Base-by-base conservation (phyloP, 2,329 filamentous ascomycete genomes). In the Arthroderma sp. region DNA sequence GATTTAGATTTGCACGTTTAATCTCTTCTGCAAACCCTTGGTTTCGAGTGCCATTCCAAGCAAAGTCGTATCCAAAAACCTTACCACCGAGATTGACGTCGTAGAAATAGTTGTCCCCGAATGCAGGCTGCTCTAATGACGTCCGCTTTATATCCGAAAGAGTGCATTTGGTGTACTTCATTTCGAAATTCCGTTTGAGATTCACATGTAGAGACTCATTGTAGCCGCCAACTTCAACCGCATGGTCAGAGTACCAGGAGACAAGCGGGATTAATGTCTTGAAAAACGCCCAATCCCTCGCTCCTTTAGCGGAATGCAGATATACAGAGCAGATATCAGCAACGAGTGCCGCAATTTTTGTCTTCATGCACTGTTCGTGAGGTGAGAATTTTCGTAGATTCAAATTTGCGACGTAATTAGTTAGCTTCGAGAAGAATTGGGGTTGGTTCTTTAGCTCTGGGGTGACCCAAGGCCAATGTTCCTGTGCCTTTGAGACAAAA, bases 381-480 rank as follows among this genome's bases (percentile, higher is more conserved):
- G 60, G 53, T 3, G 61, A 49, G 5, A 78, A 72, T 34, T 72
- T 70, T 6, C 72, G 65, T 4, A 74, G 67, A 47, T 80, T 72
- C 3, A 75, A 60, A 50, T 75, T 78, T 6, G 71, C 68, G 31
- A 91, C 73, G 58, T 85, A 91, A 3, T 73, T 71, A 11, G 84
- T 75, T 11, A 94, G 72, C 45, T 78, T 77, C 36, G 77, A 71
- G 46, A 95, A 74, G 55, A 94, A 89, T 0, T 71, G 69, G 0
- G 75, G 73, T 55, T 94, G 83, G 47, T 80, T 80, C 49, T 83
- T 78, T 32, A 94, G 68, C 34, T 83, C 80, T 46, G 85, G 81
- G 46, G 93, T 87, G 1, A 86, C 88, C 85, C 89, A 94, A 1
- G 88, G 83, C 89, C 89, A 96, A 58, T 87, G 85, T 61, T 94